Percentiles rank a stretch among this genome's conserved stretches.
Conservation (phyloP, 768 basidiomycete species). For the Lactarius deliciosus region DNA sequence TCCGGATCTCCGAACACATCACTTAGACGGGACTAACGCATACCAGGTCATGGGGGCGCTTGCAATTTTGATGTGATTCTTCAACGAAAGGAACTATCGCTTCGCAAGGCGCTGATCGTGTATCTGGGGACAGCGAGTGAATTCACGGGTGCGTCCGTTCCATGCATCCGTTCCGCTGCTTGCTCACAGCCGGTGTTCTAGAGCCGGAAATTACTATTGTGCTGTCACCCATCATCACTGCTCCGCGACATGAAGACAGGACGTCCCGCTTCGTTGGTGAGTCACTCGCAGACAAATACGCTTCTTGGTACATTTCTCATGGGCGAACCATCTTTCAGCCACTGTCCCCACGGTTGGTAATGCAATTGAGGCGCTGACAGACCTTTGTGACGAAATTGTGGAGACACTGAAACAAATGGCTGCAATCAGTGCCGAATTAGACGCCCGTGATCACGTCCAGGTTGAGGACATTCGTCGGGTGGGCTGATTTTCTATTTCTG, state of each 20-base stretch:
- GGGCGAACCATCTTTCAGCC: conserved; percentile 40
- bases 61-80: conserved; percentile 62
- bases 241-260: conserved; percentile 57
- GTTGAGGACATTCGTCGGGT: conserved; percentile 75
- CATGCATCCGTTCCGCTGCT: neutral
- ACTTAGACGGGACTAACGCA: conserved; percentile 10
- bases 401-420: conserved; percentile 63
- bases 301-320: neutral
- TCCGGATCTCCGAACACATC: conserved; percentile 34
- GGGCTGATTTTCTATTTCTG: conserved; percentile 24
- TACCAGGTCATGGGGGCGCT: conserved; percentile 49
- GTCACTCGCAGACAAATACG: conserved; percentile 28
- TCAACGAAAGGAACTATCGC: conserved; percentile 51
- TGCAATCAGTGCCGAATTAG: conserved; percentile 67
- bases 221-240: conserved; percentile 63
- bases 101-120: conserved; percentile 60
- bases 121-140: conserved; percentile 74
- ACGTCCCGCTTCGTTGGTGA: conserved; percentile 56
- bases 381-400: conserved; percentile 60
- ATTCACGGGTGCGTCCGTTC: conserved; percentile 53
- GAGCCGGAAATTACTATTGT: conserved; percentile 74
- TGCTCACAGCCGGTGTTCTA: conserved; percentile 30
- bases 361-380: conserved; percentile 63
- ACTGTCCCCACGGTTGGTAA: conserved; percentile 77
- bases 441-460: conserved; percentile 66